These are phyloP conservation scores for Triticum timopheevii DNA, from an alignment of 176 grass and related monocot species.

Conservation along the genomic window DNA sequence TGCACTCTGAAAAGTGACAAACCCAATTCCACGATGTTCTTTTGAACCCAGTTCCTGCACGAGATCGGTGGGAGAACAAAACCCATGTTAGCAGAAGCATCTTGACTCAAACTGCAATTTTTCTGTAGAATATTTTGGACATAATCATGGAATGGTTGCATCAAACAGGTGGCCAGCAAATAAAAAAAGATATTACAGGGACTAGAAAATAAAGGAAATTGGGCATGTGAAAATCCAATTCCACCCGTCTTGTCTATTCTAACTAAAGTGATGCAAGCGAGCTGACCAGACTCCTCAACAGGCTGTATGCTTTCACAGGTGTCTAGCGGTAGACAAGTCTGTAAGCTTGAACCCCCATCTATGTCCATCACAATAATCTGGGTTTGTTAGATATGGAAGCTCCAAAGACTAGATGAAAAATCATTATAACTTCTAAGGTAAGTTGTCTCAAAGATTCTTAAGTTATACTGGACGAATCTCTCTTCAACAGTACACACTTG, in stretches of 20 bases:
- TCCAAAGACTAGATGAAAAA: constrained; percentile 1
- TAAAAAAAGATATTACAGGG: constrained; percentile 3
- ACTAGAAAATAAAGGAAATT: neutral
- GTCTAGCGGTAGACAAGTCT: neutral
- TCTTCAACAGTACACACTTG: neutral
- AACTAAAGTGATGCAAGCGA: neutral
- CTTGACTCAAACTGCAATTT: neutral
- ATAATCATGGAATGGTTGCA: neutral
- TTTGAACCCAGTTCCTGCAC: constrained; percentile 68
- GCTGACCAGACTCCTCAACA: neutral
- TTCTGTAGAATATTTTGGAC: neutral
- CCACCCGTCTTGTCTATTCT: neutral
- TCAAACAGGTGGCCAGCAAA: neutral
- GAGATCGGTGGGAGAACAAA: neutral
- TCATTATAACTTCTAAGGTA: neutral
- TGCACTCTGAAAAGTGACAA: constrained; percentile 69
- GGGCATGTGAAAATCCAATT: neutral
- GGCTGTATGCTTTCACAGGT: neutral
- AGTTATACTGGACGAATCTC: neutral
- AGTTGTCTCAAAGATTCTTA: neutral
- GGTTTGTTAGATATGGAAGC: neutral
- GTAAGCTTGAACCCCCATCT: neutral
- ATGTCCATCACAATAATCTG: neutral
- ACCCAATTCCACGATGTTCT: constrained; percentile 83
- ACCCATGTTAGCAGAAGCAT: constrained; percentile 21